Evolutionary conservation across 139 green algal genomes (phyloP).

Genomic region (Trebouxia sp.): DNA sequence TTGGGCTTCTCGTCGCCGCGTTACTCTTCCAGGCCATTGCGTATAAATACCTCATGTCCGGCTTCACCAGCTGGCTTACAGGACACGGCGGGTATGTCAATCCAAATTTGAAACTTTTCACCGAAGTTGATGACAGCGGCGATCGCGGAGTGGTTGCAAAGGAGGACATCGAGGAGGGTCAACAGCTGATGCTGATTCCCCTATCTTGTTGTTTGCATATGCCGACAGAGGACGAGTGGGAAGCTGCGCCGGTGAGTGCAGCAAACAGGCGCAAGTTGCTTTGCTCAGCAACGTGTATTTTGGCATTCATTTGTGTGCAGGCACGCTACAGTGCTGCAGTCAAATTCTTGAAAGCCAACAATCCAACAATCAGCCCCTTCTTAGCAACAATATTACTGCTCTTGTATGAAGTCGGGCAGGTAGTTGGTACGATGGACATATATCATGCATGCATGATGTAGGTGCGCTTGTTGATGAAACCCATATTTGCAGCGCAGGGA

Average conservation of each 20-base stretch:
- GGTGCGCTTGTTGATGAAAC: background rate
- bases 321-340: background rate
- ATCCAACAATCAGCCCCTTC: constrained; percentile 42
- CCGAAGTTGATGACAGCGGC: constrained; percentile 8
- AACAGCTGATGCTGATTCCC: constrained; percentile 58
- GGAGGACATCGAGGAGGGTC: constrained; percentile 47
- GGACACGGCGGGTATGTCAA: constrained; percentile 14
- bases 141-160: constrained; percentile 43
- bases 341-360: background rate
- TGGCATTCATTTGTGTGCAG: background rate
- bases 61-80: background rate
- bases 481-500: background rate
- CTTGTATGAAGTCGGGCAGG: constrained; percentile 47
- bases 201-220: constrained; percentile 26
- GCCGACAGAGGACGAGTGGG: constrained; percentile 24
- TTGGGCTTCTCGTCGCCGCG: no score
- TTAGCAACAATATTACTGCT: constrained; percentile 49
- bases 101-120: background rate
- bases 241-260: background rate
- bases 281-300: background rate
- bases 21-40: no score
- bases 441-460: background rate
- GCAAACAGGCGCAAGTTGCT: constrained; percentile 25
- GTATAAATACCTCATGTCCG: no score
- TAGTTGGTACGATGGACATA: background rate